Conservation (phyloP, 305 asterid species). For the Fraxinus baroniana region DNA sequence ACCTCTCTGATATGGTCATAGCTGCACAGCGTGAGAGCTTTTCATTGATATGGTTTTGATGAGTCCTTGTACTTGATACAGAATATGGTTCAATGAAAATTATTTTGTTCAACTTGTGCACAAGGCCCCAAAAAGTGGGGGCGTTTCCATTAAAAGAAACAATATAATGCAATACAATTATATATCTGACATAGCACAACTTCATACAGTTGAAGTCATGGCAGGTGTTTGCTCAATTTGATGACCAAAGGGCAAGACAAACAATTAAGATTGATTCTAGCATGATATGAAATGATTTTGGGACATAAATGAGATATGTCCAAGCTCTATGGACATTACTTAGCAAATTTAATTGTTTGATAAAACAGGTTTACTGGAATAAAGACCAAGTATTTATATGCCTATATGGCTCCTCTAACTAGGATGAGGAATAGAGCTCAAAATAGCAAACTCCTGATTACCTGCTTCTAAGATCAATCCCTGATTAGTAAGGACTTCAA, state of each 20-base stretch:
- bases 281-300: background rate
- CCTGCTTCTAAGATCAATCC: background rate
- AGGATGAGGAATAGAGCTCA: background rate
- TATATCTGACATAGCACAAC: background rate
- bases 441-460: background rate
- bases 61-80: slow-evolving; percentile 17
- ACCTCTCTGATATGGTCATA: background rate
- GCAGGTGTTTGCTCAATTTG: background rate
- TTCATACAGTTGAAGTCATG: background rate
- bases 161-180: background rate
- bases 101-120: background rate
- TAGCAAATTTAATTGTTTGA: background rate
- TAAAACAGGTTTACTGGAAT: background rate
- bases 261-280: background rate
- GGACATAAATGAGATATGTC: background rate
- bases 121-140: background rate
- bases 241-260: background rate
- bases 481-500: background rate
- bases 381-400: background rate
- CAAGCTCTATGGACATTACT: background rate
- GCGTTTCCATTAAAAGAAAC: background rate
- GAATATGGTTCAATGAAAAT: background rate
- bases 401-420: background rate
- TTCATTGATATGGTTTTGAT: slow-evolving; percentile 19
- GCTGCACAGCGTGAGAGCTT: background rate